These are phyloP conservation scores for Wallacemonas sp. DNA, from an alignment of 208 protist genomes.

Conservation along the genomic window DNA sequence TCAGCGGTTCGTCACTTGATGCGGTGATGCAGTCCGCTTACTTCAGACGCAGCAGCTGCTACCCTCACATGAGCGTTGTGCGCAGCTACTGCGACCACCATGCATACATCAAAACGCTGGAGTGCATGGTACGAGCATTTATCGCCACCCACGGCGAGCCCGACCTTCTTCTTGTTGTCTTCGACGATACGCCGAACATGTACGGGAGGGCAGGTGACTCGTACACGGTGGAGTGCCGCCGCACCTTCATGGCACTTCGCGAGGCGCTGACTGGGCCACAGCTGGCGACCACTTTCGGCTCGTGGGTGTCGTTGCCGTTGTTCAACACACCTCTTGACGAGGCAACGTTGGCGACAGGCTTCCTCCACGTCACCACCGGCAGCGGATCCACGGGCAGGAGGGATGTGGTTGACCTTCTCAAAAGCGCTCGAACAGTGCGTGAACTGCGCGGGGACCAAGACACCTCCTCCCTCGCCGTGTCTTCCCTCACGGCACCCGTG, in stretches of 20 bases:
- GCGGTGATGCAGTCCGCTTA: conserved; percentile 23
- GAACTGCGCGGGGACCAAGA: too few species aligned
- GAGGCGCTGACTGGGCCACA: conserved; percentile 9
- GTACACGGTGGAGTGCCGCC: conserved; percentile 29
- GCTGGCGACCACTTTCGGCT: not conserved
- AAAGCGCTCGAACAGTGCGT: too few species aligned
- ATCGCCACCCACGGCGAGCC: conserved; percentile 22
- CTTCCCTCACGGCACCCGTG: not conserved
- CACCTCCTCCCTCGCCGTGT: not conserved
- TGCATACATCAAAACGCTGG: conserved; percentile 30
- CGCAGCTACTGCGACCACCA: conserved; percentile 30
- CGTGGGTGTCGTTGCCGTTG: not conserved
- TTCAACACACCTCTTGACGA: not conserved
- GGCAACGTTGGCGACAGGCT: not conserved
- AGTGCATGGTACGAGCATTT: conserved; percentile 20
- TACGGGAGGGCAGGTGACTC: conserved; percentile 20
- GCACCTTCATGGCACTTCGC: conserved; percentile 27
- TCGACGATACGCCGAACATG: conserved; percentile 20
- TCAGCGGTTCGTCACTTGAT: conserved; percentile 31
- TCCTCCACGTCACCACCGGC: not conserved
- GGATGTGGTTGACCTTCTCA: not conserved
- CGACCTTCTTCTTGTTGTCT: conserved; percentile 38
- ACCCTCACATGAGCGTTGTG: conserved; percentile 51
- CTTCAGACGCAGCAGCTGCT: conserved; percentile 22
- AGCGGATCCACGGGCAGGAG: not conserved